Evolutionary conservation across 2,329 filamentous ascomycete genomes (phyloP).

Genomic region (Trichoderma pleuroti): DNA sequence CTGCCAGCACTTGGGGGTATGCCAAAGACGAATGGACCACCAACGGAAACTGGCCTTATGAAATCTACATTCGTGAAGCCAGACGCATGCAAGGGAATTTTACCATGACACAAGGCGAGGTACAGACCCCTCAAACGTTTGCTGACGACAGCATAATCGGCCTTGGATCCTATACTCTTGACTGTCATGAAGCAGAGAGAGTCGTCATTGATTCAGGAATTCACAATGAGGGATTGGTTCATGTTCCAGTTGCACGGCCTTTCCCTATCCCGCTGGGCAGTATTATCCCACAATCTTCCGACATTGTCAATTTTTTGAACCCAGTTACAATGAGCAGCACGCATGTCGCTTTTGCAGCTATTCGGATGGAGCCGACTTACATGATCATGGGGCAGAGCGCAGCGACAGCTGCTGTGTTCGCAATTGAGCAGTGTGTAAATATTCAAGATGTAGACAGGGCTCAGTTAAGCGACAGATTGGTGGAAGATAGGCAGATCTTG

Average conservation of each 20-base stretch:
- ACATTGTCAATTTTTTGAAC: slow-evolving; percentile 19
- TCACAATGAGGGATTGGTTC: slow-evolving; percentile 26
- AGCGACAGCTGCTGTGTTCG: slow-evolving; percentile 16
- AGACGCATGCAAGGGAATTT: slow-evolving; percentile 27
- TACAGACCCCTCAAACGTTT: slow-evolving; percentile 15
- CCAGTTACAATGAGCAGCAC: slow-evolving; percentile 19
- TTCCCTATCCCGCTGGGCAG: slow-evolving; percentile 13
- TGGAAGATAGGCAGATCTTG: not conserved
- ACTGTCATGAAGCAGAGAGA: slow-evolving; percentile 26
- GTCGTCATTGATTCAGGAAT: slow-evolving; percentile 23
- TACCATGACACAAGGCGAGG: slow-evolving; percentile 26
- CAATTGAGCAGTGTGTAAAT: slow-evolving; percentile 16
- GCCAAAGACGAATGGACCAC: slow-evolving; percentile 28
- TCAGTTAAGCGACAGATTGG: not conserved
- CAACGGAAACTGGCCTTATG: slow-evolving; percentile 27
- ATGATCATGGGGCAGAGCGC: slow-evolving; percentile 21
- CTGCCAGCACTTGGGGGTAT: slow-evolving; percentile 23
- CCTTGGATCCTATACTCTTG: slow-evolving; percentile 26
- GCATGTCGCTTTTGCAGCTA: slow-evolving; percentile 20
- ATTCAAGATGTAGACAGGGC: slow-evolving; percentile 17
- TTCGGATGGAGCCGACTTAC: slow-evolving; percentile 21
- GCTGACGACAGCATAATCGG: slow-evolving; percentile 22
- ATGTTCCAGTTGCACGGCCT: slow-evolving; percentile 6
- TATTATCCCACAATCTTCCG: slow-evolving; percentile 11
- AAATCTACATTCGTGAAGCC: slow-evolving; percentile 30